phyloP scores from a whole-genome alignment of 192 early-diverging fungal species.

The Coemansia furcata region DNA sequence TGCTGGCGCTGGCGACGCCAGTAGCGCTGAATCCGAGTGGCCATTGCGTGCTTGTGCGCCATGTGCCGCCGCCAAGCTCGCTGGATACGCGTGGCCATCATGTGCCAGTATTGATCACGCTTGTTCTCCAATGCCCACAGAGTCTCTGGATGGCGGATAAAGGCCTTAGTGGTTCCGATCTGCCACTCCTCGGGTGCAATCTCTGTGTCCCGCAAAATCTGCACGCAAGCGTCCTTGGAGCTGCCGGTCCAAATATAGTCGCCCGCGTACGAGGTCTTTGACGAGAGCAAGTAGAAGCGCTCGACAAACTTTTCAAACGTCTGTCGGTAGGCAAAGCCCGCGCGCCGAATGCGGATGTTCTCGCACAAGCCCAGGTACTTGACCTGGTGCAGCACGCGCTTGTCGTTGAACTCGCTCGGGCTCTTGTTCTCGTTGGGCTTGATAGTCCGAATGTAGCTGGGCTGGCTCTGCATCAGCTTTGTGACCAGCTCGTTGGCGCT shows the following conservation, averaged over 20 bases:
- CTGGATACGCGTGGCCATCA: slow-evolving; percentile 92
- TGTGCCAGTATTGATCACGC: slow-evolving; percentile 95
- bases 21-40: slow-evolving; percentile 70
- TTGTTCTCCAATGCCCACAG: slow-evolving; percentile 87
- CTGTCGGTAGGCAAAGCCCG: slow-evolving; percentile 95
- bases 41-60: slow-evolving; percentile 63
- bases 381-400: slow-evolving; percentile 94
- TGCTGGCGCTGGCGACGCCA: slow-evolving; percentile 79
- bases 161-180: slow-evolving; percentile 91
- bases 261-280: slow-evolving; percentile 78
- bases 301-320: slow-evolving; percentile 85
- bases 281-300: slow-evolving; percentile 74
- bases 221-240: slow-evolving; percentile 64
- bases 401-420: slow-evolving; percentile 84
- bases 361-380: slow-evolving; percentile 96
- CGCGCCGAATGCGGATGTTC: slow-evolving; percentile 96
- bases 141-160: slow-evolving; percentile 94
- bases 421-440: slow-evolving; percentile 97
- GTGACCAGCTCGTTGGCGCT: slow-evolving; percentile 83
- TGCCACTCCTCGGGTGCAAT: slow-evolving; percentile 91
- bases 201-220: slow-evolving; percentile 83
- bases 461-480: slow-evolving; percentile 93
- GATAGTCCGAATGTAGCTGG: slow-evolving; percentile 95
- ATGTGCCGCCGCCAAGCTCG: slow-evolving; percentile 80
- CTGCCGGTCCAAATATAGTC: slow-evolving; percentile 82